Conservation (phyloP, 768 basidiomycete genomes). For the Porphyrellus cyaneotinctus region DNA sequence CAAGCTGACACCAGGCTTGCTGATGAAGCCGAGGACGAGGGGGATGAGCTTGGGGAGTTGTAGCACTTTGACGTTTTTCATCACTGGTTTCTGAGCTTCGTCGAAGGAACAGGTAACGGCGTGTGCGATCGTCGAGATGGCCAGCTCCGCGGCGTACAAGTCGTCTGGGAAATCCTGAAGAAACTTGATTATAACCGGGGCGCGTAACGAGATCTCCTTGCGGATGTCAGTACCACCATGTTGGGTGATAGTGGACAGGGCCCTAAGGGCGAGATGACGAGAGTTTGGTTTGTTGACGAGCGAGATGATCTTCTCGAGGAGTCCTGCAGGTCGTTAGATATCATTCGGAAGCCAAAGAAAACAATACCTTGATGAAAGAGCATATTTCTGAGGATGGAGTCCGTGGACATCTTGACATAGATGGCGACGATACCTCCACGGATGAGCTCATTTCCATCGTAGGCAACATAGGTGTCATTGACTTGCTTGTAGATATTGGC, state of each 20-base stretch:
- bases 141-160: conserved; percentile 42
- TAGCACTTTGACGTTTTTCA: conserved; percentile 35
- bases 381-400: conserved; percentile 55
- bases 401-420: conserved; percentile 56
- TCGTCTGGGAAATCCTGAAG: conserved; percentile 50
- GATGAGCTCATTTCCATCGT: conserved; percentile 40
- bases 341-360: not conserved
- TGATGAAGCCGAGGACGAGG: conserved; percentile 38
- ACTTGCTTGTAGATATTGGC: conserved; percentile 44
- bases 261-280: conserved; percentile 48
- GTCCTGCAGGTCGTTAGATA: conserved; percentile 33
- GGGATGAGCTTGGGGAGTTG: conserved; percentile 43
- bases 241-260: conserved; percentile 53
- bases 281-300: conserved; percentile 43
- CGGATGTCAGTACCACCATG: conserved; percentile 52
- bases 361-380: conserved; percentile 45
- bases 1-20: conserved; percentile 37
- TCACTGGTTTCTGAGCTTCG: conserved; percentile 32
- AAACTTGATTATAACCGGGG: conserved; percentile 39
- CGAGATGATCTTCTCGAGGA: conserved; percentile 50
- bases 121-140: conserved; percentile 49
- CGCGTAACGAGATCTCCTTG: conserved; percentile 42
- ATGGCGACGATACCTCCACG: conserved; percentile 55
- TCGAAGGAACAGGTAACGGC: conserved; percentile 40
- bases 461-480: conserved; percentile 42